These are phyloP conservation scores for Penicillium coprophilum DNA, from an alignment of 495 filamentous ascomycete genomes.

Conservation along the genomic window DNA sequence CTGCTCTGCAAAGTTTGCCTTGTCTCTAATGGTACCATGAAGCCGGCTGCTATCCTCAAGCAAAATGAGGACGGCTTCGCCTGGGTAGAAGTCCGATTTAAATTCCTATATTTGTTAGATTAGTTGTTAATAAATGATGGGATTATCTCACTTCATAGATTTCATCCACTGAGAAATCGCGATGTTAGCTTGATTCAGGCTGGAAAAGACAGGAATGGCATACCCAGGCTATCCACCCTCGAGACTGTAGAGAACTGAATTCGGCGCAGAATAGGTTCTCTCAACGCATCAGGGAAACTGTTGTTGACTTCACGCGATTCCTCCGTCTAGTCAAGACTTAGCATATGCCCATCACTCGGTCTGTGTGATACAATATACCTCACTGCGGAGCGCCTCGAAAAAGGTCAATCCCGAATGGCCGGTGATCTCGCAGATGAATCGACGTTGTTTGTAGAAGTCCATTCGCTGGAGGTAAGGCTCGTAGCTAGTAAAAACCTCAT, in stretches of 20 bases:
- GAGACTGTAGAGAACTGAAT: slow-evolving; percentile 91
- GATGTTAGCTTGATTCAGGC: slow-evolving; percentile 19
- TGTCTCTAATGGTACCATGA: slow-evolving; percentile 80
- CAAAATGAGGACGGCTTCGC: slow-evolving; percentile 77
- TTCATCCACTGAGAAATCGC: slow-evolving; percentile 55
- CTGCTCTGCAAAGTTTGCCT: slow-evolving; percentile 70
- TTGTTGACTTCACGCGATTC: slow-evolving; percentile 87
- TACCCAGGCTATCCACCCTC: slow-evolving; percentile 86
- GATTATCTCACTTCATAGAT: slow-evolving; percentile 58
- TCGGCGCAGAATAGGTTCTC: slow-evolving; percentile 82
- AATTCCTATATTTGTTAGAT: slow-evolving; percentile 69
- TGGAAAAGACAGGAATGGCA: slow-evolving; percentile 22
- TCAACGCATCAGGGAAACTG: slow-evolving; percentile 86
- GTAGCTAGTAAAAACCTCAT: slow-evolving; percentile 86
- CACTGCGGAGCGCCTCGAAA: slow-evolving; percentile 89
- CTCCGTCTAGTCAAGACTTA: slow-evolving; percentile 57
- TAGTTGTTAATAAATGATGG: neutral
- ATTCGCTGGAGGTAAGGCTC: slow-evolving; percentile 82
- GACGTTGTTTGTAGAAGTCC: slow-evolving; percentile 92
- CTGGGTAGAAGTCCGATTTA: slow-evolving; percentile 89
- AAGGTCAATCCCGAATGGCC: slow-evolving; percentile 92
- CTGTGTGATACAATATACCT: slow-evolving; percentile 58
- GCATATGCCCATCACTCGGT: neutral
- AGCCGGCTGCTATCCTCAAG: slow-evolving; percentile 68
- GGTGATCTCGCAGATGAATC: slow-evolving; percentile 93